These are phyloP conservation scores for Zygnema circumcarinatum DNA, from an alignment of 139 green algal species.

Conservation along the genomic window DNA sequence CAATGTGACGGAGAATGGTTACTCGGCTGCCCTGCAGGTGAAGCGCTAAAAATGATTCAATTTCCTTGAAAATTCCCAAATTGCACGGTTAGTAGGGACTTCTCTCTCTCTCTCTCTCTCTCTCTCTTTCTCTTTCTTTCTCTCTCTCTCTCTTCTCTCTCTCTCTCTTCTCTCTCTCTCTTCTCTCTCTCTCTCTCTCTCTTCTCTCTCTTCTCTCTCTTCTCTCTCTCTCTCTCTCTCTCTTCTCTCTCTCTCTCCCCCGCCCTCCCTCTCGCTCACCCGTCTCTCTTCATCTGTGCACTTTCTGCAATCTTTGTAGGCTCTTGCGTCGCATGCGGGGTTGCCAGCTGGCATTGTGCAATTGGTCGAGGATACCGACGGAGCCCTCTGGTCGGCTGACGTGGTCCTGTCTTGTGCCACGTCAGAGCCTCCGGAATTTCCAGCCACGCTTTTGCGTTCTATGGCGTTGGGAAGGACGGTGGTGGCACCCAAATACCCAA, in stretches of 20 bases:
- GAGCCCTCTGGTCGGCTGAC: background rate
- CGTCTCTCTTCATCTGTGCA: background rate
- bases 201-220: constrained; percentile 7
- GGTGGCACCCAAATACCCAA: background rate
- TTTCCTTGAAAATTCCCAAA: too few relatives aligned
- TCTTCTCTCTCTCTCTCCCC: constrained; percentile 14
- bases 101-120: background rate
- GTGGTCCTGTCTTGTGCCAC: constrained; percentile 10
- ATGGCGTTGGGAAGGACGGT: constrained; percentile 13
- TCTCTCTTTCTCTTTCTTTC: background rate
- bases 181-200: background rate
- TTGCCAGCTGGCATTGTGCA: background rate
- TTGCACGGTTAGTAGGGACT: too few relatives aligned
- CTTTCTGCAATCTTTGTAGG: background rate
- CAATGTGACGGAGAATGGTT: background rate
- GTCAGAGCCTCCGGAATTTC: constrained; percentile 6
- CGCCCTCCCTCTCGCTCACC: constrained; percentile 5
- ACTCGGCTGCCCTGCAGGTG: background rate
- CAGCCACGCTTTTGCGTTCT: background rate
- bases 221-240: constrained; percentile 18
- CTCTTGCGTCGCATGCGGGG: background rate
- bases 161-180: background rate
- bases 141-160: background rate
- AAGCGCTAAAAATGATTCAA: too few relatives aligned
- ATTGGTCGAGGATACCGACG: constrained; percentile 13